Percentiles rank a stretch among this genome's conserved stretches.
Evolutionary conservation across 371 early-diverging fungal species (phyloP).

Genomic region (Parasitella parasitica): DNA sequence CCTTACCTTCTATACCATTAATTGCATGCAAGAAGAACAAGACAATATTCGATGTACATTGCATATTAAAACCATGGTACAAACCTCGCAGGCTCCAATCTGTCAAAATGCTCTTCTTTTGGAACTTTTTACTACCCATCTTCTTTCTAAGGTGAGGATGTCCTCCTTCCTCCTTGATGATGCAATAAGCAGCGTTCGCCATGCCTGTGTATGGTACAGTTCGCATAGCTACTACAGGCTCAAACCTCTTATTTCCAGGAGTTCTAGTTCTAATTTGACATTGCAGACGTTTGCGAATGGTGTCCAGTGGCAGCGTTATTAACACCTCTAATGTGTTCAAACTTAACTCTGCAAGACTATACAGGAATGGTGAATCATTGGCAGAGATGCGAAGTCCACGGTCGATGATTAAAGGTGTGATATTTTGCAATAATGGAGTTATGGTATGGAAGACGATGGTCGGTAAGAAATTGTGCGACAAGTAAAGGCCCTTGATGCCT

Average conservation of each 20-base stretch:
- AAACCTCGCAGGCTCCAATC: constrained; percentile 70
- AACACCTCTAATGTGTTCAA: constrained; percentile 71
- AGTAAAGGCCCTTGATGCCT: constrained; percentile 69
- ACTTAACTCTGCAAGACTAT: constrained; percentile 66
- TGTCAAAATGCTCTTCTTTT: constrained; percentile 27
- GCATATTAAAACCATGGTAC: constrained; percentile 78
- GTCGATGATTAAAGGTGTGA: constrained; percentile 71
- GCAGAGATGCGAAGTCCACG: constrained; percentile 67
- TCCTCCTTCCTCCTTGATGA: constrained; percentile 86
- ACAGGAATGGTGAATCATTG: constrained; percentile 65
- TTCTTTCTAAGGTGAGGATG: constrained; percentile 19
- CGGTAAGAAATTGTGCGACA: constrained; percentile 68
- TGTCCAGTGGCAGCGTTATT: constrained; percentile 87
- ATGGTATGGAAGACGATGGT: constrained; percentile 77
- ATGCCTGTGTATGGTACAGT: constrained; percentile 86
- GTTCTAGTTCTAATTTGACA: constrained; percentile 67
- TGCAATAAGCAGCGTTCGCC: constrained; percentile 73
- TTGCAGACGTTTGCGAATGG: constrained; percentile 83
- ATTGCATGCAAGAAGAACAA: constrained; percentile 63
- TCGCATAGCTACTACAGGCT: constrained; percentile 74
- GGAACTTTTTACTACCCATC: constrained; percentile 6
- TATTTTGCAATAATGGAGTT: constrained; percentile 70
- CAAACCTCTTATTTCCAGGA: constrained; percentile 62
- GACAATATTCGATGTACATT: constrained; percentile 63
- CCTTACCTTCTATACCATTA: constrained; percentile 56